Evolutionary conservation across 768 basidiomycete species (phyloP).

Genomic region (Tylopilus sp.): DNA sequence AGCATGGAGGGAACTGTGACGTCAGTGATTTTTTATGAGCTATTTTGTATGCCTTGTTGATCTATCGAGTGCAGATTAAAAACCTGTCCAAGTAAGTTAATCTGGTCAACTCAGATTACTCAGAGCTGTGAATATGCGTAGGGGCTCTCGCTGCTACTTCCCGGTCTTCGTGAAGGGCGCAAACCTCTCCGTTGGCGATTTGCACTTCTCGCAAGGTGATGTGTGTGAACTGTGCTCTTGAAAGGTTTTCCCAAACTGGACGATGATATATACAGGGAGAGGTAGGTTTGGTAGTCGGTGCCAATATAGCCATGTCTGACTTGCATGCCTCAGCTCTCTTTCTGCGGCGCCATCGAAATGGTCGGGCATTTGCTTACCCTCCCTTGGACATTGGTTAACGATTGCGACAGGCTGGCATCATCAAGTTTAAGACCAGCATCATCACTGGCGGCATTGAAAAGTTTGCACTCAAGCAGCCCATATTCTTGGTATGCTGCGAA

Average conservation of each 20-base stretch:
- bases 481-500: conserved; percentile 51
- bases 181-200: conserved; percentile 72
- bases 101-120: too few relatives aligned
- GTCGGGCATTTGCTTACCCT: conserved; percentile 12
- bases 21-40: too few relatives aligned
- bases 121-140: too few relatives aligned
- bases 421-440: conserved; percentile 68
- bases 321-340: conserved; percentile 46
- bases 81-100: too few relatives aligned
- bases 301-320: not conserved
- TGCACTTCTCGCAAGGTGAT: conserved; percentile 81
- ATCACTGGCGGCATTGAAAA: conserved; percentile 75
- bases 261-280: conserved; percentile 44
- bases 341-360: conserved; percentile 81
- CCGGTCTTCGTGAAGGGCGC: conserved; percentile 69
- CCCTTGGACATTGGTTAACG: too few relatives aligned
- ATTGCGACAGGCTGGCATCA: conserved; percentile 54
- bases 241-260: not conserved
- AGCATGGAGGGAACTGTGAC: too few relatives aligned
- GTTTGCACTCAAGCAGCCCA: conserved; percentile 69
- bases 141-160: too few relatives aligned
- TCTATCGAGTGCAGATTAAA: too few relatives aligned
- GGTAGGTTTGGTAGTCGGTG: conserved; percentile 30
- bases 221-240: conserved; percentile 27
- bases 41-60: too few relatives aligned